These are phyloP conservation scores for Aureobasidium sp. DNA, from an alignment of 2,329 filamentous ascomycete species.

Conservation along the genomic window DNA sequence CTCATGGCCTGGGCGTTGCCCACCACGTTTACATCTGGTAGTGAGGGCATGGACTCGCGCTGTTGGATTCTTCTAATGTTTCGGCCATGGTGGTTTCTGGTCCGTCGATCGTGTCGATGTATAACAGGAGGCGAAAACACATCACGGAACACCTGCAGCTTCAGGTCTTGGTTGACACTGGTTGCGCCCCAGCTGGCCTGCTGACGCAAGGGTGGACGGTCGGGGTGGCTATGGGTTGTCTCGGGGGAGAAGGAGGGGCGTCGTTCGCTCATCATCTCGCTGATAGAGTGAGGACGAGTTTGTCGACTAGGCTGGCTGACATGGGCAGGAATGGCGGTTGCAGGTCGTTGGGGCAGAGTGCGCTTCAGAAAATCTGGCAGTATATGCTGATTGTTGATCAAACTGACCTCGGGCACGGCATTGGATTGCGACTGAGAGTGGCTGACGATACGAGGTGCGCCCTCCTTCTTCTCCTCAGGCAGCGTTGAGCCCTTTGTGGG, in stretches of 20 bases:
- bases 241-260: conserved; percentile 17
- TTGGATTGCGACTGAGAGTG: conserved; percentile 72
- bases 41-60: conserved; percentile 12
- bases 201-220: conserved; percentile 40
- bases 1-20: background rate
- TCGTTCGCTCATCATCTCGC: conserved; percentile 13
- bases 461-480: conserved; percentile 17
- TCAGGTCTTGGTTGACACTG: conserved; percentile 77
- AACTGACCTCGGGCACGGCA: conserved; percentile 78
- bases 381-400: conserved; percentile 91
- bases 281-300: conserved; percentile 15
- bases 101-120: conserved; percentile 68
- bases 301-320: background rate
- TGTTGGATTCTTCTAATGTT: conserved; percentile 34
- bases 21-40: background rate
- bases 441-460: conserved; percentile 51
- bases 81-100: conserved; percentile 59
- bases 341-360: conserved; percentile 47
- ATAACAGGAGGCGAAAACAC: conserved; percentile 82
- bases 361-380: conserved; percentile 73
- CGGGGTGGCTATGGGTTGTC: conserved; percentile 20
- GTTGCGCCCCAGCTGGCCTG: conserved; percentile 76
- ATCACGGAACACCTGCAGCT: conserved; percentile 87
- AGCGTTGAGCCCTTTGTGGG: conserved; percentile 5
- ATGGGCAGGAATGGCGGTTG: conserved; percentile 19